phyloP scores from a whole-genome alignment of 345 rosid species.

The Noccaea caerulescens region DNA sequence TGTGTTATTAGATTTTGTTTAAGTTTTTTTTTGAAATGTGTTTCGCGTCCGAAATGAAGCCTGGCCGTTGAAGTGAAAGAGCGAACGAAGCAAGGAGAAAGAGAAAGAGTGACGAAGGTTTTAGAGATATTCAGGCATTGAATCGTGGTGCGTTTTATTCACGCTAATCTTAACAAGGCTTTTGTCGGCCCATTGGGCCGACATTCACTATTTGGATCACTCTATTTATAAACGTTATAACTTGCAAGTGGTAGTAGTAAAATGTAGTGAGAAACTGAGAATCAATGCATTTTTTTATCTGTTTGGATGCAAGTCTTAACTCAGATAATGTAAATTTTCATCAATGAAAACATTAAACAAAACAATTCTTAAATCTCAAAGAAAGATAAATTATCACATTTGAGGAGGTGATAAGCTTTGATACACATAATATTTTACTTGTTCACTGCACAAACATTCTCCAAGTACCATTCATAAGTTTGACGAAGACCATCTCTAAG shows the following conservation, averaged over 20 bases:
- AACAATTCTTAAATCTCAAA: neutral
- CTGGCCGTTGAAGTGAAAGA: constrained; percentile 26
- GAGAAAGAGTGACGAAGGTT: neutral
- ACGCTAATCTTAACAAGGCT: constrained; percentile 22
- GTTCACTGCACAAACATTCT: constrained; percentile 57
- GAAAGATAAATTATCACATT: constrained; percentile 7
- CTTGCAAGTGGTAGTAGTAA: no score
- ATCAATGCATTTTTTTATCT: no score
- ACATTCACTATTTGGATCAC: neutral
- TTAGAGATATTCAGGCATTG: neutral
- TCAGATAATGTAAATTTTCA: no score
- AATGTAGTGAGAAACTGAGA: no score
- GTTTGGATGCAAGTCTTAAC: no score
- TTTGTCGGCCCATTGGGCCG: constrained; percentile 28
- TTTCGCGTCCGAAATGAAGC: constrained; percentile 26
- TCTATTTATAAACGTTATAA: no score
- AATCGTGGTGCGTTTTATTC: constrained; percentile 21
- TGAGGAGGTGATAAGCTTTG: constrained; percentile 3
- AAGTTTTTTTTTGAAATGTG: constrained; percentile 13
- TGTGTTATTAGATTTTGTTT: neutral
- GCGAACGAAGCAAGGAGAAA: neutral
- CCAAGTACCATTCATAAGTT: constrained; percentile 89
- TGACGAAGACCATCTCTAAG: constrained; percentile 76
- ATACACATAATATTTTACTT: constrained; percentile 1
- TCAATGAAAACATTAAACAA: no score